phyloP scores from a whole-genome alignment of 495 filamentous ascomycete genomes.

The Hyaloscypha bicolor region DNA sequence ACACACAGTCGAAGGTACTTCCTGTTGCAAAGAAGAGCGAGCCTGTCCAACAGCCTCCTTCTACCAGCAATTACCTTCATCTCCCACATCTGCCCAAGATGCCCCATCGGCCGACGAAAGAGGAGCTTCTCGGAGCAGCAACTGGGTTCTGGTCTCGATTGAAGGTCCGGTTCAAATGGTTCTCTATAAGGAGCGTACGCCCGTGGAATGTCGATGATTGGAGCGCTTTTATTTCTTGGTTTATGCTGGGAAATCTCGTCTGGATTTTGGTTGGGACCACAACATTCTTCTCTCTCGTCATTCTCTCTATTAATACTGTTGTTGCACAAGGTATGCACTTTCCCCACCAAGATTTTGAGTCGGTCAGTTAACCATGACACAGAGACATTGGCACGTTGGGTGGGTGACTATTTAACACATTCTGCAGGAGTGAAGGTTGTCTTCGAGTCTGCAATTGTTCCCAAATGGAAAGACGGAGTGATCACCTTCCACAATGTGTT shows the following conservation, averaged over 20 bases:
- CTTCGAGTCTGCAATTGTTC: slow-evolving; percentile 97
- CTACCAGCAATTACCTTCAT: slow-evolving; percentile 29
- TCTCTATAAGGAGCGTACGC: slow-evolving; percentile 90
- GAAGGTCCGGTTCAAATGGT: slow-evolving; percentile 95
- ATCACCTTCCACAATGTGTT: slow-evolving; percentile 98
- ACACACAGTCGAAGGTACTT: slow-evolving; percentile 5
- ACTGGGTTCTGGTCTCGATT: slow-evolving; percentile 92
- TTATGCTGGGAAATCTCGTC: slow-evolving; percentile 87
- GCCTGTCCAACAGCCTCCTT: not conserved
- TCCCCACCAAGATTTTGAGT: not conserved
- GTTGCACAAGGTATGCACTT: slow-evolving; percentile 79
- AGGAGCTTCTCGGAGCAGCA: slow-evolving; percentile 89
- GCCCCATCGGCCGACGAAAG: slow-evolving; percentile 86
- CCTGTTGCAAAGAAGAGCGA: slow-evolving; percentile 19
- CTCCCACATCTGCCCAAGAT: slow-evolving; percentile 63
- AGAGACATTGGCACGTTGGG: slow-evolving; percentile 92
- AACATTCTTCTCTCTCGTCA: slow-evolving; percentile 91
- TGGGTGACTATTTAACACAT: slow-evolving; percentile 94
- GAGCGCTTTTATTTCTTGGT: slow-evolving; percentile 92
- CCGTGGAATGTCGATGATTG: slow-evolving; percentile 97
- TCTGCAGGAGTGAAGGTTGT: slow-evolving; percentile 95
- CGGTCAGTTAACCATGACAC: not conserved
- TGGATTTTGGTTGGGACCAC: slow-evolving; percentile 96
- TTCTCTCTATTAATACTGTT: slow-evolving; percentile 91
- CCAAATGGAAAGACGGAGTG: slow-evolving; percentile 89